Percentiles rank a stretch among this genome's conserved stretches.
Conservation (phyloP, 129 eudicot species). For the Saposhnikovia divaricata region DNA sequence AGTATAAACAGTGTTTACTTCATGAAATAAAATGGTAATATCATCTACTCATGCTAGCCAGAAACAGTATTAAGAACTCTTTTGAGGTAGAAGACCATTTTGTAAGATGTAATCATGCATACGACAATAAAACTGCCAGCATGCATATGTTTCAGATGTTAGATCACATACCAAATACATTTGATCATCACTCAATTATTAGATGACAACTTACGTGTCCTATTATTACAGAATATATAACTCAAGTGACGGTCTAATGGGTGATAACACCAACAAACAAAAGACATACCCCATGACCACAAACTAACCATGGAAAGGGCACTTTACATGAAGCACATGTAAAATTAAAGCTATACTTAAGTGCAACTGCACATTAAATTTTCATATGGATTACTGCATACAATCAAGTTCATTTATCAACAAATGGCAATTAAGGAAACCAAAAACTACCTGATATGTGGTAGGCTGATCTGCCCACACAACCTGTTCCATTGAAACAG, state of each 20-base stretch:
- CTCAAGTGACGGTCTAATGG: not conserved
- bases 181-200: not conserved
- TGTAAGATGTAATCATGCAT: not conserved
- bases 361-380: not conserved
- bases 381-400: not conserved
- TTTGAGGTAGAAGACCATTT: not conserved
- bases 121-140: not conserved
- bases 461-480: constrained; percentile 67
- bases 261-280: no score
- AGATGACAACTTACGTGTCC: not conserved
- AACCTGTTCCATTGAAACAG: constrained; percentile 73
- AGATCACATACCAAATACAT: not conserved
- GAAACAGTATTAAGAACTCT: not conserved
- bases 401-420: not conserved
- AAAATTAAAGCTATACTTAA: not conserved
- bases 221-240: not conserved
- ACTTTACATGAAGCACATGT: not conserved
- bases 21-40: not conserved
- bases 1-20: not conserved
- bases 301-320: not conserved
- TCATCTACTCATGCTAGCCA: not conserved
- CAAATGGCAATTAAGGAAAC: not conserved
- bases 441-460: constrained; percentile 52
- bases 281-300: not conserved
- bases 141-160: not conserved